Percentiles rank a stretch among this genome's conserved stretches.
phyloP scores from a whole-genome alignment of 2,329 filamentous ascomycete species.

The Cladobotryum mycophilum region DNA sequence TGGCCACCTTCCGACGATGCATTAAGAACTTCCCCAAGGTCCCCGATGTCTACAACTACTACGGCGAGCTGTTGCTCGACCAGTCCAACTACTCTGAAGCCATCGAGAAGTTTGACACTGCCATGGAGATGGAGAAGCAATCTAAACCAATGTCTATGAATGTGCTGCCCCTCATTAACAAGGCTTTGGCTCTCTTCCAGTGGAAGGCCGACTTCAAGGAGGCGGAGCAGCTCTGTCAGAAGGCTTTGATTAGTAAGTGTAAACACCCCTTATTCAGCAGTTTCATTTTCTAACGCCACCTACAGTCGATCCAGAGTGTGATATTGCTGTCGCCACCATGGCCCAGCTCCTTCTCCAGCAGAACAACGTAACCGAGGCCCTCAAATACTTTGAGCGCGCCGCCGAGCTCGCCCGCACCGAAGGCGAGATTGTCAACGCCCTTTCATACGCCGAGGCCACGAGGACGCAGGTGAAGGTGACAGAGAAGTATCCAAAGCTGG shows the following conservation, averaged over 20 bases:
- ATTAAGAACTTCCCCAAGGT: slow-evolving; percentile 98
- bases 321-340: slow-evolving; percentile 98
- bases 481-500: slow-evolving; percentile 77
- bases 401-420: slow-evolving; percentile 92
- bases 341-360: slow-evolving; percentile 95
- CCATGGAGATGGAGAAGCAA: slow-evolving; percentile 98
- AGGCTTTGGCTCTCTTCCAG: slow-evolving; percentile 93
- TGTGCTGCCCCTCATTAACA: slow-evolving; percentile 95
- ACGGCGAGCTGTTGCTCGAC: slow-evolving; percentile 92
- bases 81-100: slow-evolving; percentile 94
- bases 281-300: slow-evolving; percentile 29
- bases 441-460: slow-evolving; percentile 95
- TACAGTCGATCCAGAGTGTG: slow-evolving; percentile 92
- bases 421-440: slow-evolving; percentile 89
- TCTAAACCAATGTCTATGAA: slow-evolving; percentile 95
- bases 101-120: slow-evolving; percentile 95
- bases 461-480: slow-evolving; percentile 91
- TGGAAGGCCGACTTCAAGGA: slow-evolving; percentile 96
- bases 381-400: slow-evolving; percentile 95
- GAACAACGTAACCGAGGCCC: slow-evolving; percentile 90
- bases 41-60: slow-evolving; percentile 99
- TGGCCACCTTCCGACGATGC: slow-evolving; percentile 95
- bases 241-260: slow-evolving; percentile 84
- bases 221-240: slow-evolving; percentile 93
- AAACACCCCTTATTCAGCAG: slow-evolving; percentile 16